Base-by-base conservation (phyloP, 495 filamentous ascomycete genomes). In the Hypomontagnella submonticulosa region DNA sequence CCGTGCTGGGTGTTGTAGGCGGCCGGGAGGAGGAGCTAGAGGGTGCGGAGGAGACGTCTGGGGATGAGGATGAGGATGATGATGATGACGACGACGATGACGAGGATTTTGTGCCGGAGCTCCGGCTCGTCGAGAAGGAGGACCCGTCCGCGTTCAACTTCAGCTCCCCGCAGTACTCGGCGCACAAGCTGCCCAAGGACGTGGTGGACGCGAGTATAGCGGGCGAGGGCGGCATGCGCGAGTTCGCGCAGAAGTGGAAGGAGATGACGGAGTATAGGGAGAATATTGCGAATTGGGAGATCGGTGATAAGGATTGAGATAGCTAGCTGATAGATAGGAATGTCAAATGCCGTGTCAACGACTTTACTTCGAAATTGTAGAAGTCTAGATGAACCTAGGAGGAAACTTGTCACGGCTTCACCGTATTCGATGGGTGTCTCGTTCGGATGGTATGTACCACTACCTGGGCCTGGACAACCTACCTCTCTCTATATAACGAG, bases 181-280 rank as follows among this genome's bases (percentile, higher is more conserved):
- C 95, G 32, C 94, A 97, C 72, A 99, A 99, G 77, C 73, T 99
- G 63, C 95, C 95, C 5, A 90, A 86, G 74, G 95, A 99, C 52
- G 90, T 99, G 16, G 95, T 98, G 15, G 93, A 99, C 71, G 95
- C 95, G 1, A 90, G 91, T 44, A 72, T 89, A 49, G 85, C 85
- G 1, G 95, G 95, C 1, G 83, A 86, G 54, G 86, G 85, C 7
- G 85, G 85, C 0, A 86, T 98, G 83, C 84, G 87, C 57, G 93
- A 97, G 76, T 97, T 97, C 79, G 88, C 93, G 70, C 83, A 84
- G 59, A 84, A 89, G 71, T 99, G 95, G 95, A 90, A 89, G 78
- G 85, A 90, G 61, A 88, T 96, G 66, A 75, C 92, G 60, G 83
- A 83, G 44, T 82, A 84, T 63, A 73, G 74, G 34, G 76, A 76